Evolutionary conservation across 139 green algal species (phyloP).

Genomic region (Coelastrella sp.): DNA sequence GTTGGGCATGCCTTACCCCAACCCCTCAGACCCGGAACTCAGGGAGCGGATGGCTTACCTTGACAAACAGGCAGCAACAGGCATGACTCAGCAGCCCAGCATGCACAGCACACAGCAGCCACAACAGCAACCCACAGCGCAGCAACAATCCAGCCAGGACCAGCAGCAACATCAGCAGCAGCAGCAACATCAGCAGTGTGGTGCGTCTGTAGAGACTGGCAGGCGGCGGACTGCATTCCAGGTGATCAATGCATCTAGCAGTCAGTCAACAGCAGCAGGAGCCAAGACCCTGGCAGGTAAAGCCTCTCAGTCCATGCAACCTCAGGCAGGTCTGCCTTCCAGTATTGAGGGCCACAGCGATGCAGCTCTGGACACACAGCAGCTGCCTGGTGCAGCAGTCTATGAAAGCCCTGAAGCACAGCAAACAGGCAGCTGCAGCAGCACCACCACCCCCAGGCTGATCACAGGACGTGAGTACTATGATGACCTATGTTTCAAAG

Average conservation of each 20-base stretch:
- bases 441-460: conserved; percentile 8
- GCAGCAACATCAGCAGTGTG: not conserved
- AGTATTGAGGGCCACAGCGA: too few species aligned
- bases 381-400: too few species aligned
- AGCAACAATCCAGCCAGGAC: not conserved
- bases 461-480: conserved; percentile 85
- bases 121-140: not conserved
- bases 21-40: conserved; percentile 92
- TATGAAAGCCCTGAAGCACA: too few species aligned
- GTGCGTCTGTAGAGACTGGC: not conserved
- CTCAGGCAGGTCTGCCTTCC: too few species aligned
- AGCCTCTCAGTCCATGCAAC: too few species aligned
- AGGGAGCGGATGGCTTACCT: conserved; percentile 89
- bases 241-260: not conserved
- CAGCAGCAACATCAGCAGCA: too few species aligned
- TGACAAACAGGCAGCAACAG: conserved; percentile 62
- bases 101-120: not conserved
- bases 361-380: too few species aligned
- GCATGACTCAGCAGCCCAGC: not conserved
- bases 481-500: conserved; percentile 85
- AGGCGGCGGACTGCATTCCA: not conserved
- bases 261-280: not conserved
- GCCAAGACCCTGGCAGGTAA: not conserved
- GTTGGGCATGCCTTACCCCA: conserved; percentile 96
- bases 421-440: not conserved